Evolutionary conservation across 176 grass and related monocot species (phyloP).

Genomic region (Triticum aestivum): DNA sequence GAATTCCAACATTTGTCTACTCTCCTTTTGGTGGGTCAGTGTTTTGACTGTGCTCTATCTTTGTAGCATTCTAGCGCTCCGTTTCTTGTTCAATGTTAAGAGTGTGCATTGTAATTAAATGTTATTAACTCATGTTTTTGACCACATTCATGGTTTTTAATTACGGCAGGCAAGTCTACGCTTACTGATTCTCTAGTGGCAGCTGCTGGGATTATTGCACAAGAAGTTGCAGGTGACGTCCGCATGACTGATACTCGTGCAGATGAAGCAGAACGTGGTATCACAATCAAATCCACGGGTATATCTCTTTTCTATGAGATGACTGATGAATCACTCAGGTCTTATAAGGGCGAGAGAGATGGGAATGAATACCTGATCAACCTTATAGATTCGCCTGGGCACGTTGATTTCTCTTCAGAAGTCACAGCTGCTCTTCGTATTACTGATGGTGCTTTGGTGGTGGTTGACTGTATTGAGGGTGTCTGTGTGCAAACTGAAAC

Average conservation of each 20-base stretch:
- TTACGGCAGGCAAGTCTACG: conserved; percentile 66
- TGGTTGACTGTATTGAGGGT: conserved; percentile 83
- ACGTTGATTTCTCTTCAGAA: conserved; percentile 75
- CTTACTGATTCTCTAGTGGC: conserved; percentile 83
- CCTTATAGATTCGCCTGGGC: conserved; percentile 74
- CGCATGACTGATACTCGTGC: conserved; percentile 78
- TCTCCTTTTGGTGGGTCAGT: neutral
- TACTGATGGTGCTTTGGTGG: conserved; percentile 72
- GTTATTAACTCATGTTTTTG: neutral
- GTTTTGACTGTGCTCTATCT: neutral
- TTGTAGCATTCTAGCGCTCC: neutral
- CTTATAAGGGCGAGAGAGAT: conserved; percentile 55
- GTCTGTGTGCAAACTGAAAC: conserved; percentile 84
- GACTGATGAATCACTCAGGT: conserved; percentile 52
- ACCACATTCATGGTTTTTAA: neutral
- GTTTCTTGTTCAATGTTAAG: neutral
- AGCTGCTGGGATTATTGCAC: conserved; percentile 83
- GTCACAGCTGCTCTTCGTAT: conserved; percentile 74
- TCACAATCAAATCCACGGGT: conserved; percentile 85
- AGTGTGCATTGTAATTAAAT: neutral
- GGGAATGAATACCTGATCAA: conserved; percentile 79
- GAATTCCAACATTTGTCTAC: neutral
- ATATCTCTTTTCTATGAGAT: conserved; percentile 89
- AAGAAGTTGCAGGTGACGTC: conserved; percentile 80
- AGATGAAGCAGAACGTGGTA: conserved; percentile 85